Evolutionary conservation across 148 eudicot genomes (phyloP).

Genomic region (Spergularia marina): DNA sequence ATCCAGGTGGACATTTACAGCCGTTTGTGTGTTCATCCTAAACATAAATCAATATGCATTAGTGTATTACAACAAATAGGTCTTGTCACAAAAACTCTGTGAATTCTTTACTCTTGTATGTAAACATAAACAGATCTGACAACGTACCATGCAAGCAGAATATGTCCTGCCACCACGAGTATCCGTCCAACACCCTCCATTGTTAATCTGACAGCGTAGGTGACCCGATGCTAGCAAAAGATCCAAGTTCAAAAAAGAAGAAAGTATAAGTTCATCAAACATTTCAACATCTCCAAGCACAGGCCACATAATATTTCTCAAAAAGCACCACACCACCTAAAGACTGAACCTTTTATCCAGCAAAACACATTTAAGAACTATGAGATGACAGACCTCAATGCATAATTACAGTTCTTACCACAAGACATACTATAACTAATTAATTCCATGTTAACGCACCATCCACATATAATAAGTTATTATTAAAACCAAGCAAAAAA

Average conservation of each 20-base stretch:
- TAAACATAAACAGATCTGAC: constrained; percentile 4
- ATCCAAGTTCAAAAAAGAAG: neutral
- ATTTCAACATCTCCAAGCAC: neutral
- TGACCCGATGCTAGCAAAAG: constrained; percentile 62
- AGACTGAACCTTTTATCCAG: no score
- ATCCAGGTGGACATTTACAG: constrained; percentile 83
- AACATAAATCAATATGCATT: constrained; percentile 9
- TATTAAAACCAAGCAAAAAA: no score
- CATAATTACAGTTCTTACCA: no score
- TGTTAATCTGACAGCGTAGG: constrained; percentile 65
- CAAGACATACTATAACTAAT: no score
- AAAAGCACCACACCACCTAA: no score
- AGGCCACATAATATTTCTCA: no score
- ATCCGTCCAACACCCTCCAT: constrained; percentile 90
- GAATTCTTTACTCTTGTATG: neutral
- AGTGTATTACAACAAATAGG: neutral
- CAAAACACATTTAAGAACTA: no score
- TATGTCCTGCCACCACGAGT: constrained; percentile 71
- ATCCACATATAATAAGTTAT: no score
- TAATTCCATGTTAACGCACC: no score
- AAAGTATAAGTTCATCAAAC: neutral
- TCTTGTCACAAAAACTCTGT: neutral
- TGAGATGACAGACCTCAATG: no score
- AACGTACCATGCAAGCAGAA: constrained; percentile 80
- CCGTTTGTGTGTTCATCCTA: constrained; percentile 70